These are phyloP conservation scores for Solanum dulcamara DNA, from an alignment of 257 asterid species.

Conservation along the genomic window DNA sequence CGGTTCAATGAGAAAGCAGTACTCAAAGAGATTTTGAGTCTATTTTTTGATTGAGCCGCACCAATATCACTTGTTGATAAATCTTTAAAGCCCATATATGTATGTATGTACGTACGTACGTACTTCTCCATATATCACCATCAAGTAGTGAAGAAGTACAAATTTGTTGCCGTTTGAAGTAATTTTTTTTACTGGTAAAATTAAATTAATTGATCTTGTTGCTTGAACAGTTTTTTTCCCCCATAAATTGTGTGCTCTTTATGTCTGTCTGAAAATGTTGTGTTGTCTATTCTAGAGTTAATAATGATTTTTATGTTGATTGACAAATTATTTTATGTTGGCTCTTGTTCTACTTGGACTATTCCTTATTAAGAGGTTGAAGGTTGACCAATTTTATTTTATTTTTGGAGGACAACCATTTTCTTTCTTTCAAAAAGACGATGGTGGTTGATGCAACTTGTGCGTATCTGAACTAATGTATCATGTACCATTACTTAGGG, in stretches of 20 bases:
- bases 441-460: background rate
- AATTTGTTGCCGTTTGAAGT: background rate
- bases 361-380: background rate
- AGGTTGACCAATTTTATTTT: background rate
- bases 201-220: background rate
- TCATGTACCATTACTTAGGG: background rate
- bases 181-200: background rate
- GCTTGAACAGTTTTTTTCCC: background rate
- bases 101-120: background rate
- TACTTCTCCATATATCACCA: background rate
- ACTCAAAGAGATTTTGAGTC: background rate
- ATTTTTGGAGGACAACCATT: background rate
- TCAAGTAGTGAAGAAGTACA: background rate
- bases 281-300: background rate
- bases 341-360: background rate
- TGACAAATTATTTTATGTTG: background rate
- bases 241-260: background rate
- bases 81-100: background rate
- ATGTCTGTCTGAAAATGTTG: background rate
- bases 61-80: conserved; percentile 20
- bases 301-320: background rate
- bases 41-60: conserved; percentile 30
- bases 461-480: background rate
- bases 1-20: conserved; percentile 25
- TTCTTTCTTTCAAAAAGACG: background rate